Evolutionary conservation across 371 early-diverging fungal species (phyloP).

Genomic region (Mucor lusitanicus): DNA sequence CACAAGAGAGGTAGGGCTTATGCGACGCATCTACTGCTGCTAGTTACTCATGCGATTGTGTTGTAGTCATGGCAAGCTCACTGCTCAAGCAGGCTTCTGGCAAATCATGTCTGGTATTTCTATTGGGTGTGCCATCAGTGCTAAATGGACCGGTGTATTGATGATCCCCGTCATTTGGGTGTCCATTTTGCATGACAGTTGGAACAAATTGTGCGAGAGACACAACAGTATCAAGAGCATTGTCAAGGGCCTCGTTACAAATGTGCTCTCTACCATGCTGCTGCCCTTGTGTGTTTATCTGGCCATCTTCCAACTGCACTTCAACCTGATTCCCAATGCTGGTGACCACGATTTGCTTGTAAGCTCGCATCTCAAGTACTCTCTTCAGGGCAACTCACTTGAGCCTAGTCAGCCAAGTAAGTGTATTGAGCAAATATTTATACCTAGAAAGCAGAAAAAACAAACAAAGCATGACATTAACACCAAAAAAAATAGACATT

Average conservation of each 20-base stretch:
- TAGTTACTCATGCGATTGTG: neutral
- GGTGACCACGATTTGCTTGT: slow-evolving; percentile 87
- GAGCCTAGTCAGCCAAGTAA: slow-evolving; percentile 29
- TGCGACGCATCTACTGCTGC: neutral
- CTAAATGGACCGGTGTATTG: slow-evolving; percentile 37
- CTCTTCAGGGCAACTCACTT: slow-evolving; percentile 26
- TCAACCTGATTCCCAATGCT: slow-evolving; percentile 56
- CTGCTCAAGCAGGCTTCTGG: slow-evolving; percentile 61
- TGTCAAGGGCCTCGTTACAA: slow-evolving; percentile 47
- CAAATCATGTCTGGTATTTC: slow-evolving; percentile 60
- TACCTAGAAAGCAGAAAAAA: neutral
- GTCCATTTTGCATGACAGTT: slow-evolving; percentile 76
- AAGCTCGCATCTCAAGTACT: slow-evolving; percentile 73
- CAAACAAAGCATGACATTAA: neutral
- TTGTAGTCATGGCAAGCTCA: neutral
- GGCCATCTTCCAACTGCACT: slow-evolving; percentile 82
- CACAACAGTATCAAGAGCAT: slow-evolving; percentile 46
- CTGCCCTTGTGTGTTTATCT: slow-evolving; percentile 85
- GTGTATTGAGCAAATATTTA: neutral
- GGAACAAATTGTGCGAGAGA: slow-evolving; percentile 80
- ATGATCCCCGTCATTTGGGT: slow-evolving; percentile 36
- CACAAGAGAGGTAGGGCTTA: slow-evolving; percentile 20
- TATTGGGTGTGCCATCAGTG: slow-evolving; percentile 30
- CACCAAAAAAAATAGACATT: slow-evolving; percentile 58
- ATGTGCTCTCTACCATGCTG: slow-evolving; percentile 70